phyloP scores from a whole-genome alignment of 1,139 yeast species.

The Yamadazyma mexicana region DNA sequence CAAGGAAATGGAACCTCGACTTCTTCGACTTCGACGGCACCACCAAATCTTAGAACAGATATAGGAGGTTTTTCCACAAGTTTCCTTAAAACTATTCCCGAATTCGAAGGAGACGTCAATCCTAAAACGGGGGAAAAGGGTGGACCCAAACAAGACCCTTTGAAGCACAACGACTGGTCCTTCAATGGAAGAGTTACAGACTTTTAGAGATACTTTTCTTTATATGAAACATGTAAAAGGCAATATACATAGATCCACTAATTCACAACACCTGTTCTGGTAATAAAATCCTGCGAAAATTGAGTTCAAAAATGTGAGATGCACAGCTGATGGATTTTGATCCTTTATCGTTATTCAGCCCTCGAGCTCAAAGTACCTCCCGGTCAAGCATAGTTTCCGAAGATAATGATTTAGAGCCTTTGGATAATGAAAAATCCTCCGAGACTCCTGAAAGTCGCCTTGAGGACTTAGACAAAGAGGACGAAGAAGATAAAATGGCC shows the following conservation, averaged over 20 bases:
- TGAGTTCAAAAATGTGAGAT: no score
- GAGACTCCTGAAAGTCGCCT: no score
- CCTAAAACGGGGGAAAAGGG: constrained; percentile 95
- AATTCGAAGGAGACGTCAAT: constrained; percentile 91
- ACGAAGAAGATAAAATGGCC: constrained; percentile 13
- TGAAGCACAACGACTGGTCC: constrained; percentile 90
- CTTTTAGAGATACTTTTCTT: constrained; percentile 42
- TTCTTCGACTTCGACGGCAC: constrained; percentile 25
- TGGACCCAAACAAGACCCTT: constrained; percentile 98
- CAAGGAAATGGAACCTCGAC: constrained; percentile 29
- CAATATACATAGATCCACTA: no score
- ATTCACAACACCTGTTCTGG: no score
- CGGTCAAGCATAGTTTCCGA: no score
- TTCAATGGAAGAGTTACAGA: constrained; percentile 96
- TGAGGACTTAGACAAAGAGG: no score
- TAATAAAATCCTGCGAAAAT: no score
- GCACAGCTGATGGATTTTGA: constrained; percentile 35
- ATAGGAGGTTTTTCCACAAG: constrained; percentile 70
- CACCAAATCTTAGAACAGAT: constrained; percentile 47
- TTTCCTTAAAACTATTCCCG: constrained; percentile 78
- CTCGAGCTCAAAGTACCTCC: no score
- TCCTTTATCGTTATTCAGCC: constrained; percentile 44
- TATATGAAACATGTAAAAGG: not conserved
- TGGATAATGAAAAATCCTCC: not conserved
- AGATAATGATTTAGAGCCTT: not conserved